Conservation (phyloP, 2,329 filamentous ascomycete species). For the Juglanconis sp. region DNA sequence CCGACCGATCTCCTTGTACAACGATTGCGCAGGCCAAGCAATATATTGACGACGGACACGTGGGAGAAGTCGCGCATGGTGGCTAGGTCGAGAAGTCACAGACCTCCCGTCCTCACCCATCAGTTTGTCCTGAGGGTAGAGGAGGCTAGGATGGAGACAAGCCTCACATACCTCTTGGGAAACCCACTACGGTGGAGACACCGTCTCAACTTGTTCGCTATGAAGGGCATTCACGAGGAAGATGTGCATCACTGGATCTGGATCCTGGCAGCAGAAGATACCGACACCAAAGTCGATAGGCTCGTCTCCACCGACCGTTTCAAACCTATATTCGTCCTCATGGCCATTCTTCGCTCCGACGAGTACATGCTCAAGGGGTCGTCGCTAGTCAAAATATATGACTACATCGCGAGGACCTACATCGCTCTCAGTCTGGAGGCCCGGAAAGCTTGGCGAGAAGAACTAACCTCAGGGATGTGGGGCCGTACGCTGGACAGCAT, state of each 20-base stretch:
- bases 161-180: conserved; percentile 21
- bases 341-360: conserved; percentile 33
- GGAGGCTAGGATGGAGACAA: conserved; percentile 20
- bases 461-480: conserved; percentile 17
- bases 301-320: conserved; percentile 30
- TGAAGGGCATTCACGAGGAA: conserved; percentile 30
- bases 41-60: conserved; percentile 1
- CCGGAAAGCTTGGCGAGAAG: background rate
- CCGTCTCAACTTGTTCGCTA: conserved; percentile 27
- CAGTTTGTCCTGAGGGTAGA: conserved; percentile 24
- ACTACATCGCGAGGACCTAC: conserved; percentile 29
- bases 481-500: conserved; percentile 20
- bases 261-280: conserved; percentile 34
- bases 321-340: conserved; percentile 39
- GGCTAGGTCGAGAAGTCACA: conserved; percentile 22
- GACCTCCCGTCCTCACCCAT: conserved; percentile 25
- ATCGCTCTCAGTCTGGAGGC: background rate
- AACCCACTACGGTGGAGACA: conserved; percentile 28
- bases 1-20: conserved; percentile 10
- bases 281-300: conserved; percentile 34
- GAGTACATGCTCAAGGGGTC: conserved; percentile 29
- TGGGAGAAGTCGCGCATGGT: conserved; percentile 10
- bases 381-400: conserved; percentile 31
- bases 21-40: background rate
- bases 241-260: conserved; percentile 40